Evolutionary conservation across 2,329 filamentous ascomycete genomes (phyloP), one percentile per base, ranked within the genome.

Genomic region (Xylaria sp.): DNA sequence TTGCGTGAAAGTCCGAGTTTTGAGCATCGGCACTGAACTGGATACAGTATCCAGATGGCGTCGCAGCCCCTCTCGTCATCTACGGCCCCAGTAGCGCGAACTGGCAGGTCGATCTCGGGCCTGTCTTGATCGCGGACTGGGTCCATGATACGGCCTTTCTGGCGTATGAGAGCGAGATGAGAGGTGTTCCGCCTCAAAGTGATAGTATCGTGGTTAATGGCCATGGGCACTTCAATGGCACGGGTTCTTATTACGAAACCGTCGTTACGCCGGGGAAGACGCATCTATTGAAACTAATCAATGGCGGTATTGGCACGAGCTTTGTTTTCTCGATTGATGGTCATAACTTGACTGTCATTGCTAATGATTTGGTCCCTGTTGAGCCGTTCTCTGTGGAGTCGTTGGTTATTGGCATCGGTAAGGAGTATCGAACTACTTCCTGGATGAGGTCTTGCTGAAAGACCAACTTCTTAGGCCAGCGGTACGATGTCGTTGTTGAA

Each of bases 101-200:
- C 66, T 88, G 87, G 65, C 85, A 90, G 61, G 76, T 81, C 53
- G 87, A 90, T 66, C 74, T 88, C 0, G 86, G 87, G 2, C 72
- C 78, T 9, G 65, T 88, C 1, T 76, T 85, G 30, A 68, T 88
- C 4, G 80, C 78, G 13, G 85, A 88, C 66, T 87, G 83, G 82
- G 78, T 78, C 63, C 80, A 83, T 61, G 60, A 62, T 4, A 78
- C 76, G 0, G 73, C 75, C 2, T 76, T 78, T 55, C 63, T 75
- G 54, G 67, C 79, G 1, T 74, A 72, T 47, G 47, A 57, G 2
- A 2, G 52, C 8, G 71, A 70, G 34, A 62, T 71, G 60, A 64
- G 60, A 9, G 54, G 11, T 37, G 73, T 71, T 3, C 75, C 76
- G 1, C 76, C 76, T 0, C 64, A 63, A 0, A 64, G 80, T 0